Conservation (phyloP, 257 asterid species). For the Gardenia jasminoides region DNA sequence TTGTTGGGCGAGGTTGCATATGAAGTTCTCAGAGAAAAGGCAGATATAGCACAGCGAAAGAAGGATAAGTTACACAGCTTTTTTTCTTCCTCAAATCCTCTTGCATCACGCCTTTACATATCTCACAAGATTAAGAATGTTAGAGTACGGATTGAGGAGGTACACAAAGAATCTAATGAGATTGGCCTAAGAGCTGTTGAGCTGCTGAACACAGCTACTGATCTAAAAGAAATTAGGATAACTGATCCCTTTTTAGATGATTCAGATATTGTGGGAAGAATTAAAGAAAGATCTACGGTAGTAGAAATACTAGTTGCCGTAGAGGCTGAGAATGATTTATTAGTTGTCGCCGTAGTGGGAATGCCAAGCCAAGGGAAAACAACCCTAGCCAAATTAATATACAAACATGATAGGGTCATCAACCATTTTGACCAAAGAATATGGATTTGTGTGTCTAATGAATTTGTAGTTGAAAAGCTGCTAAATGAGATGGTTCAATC, state of each 20-base stretch:
- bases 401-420: not conserved
- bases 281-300: not conserved
- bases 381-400: constrained; percentile 13
- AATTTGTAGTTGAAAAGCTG: constrained; percentile 9
- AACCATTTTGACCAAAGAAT: constrained; percentile 10
- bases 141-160: not conserved
- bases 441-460: constrained; percentile 28
- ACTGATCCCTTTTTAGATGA: not conserved
- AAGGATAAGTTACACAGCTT: constrained; percentile 9
- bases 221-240: not conserved
- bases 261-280: not conserved
- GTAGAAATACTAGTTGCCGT: not conserved
- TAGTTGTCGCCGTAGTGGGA: constrained; percentile 2
- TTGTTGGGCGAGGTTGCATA: constrained; percentile 20
- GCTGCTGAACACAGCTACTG: not conserved
- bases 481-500: constrained; percentile 20
- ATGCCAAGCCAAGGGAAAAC: constrained; percentile 28
- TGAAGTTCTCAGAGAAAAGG: not conserved
- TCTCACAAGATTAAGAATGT: not conserved
- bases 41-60: not conserved
- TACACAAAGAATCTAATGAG: not conserved
- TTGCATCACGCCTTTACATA: not conserved
- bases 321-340: not conserved
- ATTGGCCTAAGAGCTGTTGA: not conserved
- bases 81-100: not conserved